Base-by-base conservation (phyloP, 2,329 filamentous ascomycete species). In the Alternaria novae-zelandiae region DNA sequence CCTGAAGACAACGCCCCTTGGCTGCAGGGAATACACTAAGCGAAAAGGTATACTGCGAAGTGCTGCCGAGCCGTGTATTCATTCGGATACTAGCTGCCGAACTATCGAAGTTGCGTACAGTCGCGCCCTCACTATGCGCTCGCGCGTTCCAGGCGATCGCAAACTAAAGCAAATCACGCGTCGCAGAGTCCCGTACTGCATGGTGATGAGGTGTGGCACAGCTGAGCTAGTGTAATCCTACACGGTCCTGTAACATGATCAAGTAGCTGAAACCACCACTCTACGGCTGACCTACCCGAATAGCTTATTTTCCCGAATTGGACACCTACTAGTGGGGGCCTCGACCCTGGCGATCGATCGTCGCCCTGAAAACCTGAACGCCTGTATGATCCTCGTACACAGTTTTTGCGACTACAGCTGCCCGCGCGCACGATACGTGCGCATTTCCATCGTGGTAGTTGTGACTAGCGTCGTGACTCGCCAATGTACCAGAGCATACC, bases 401-500 rank as follows among this genome's bases (percentile, higher is more conserved):
- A 47, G 59, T 54, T 36, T 61, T 57, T 45, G 54, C 63, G 32
- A 56, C 54, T 55, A 57, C 36, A 64, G n/a, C 51, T 46, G 45
- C 30, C 13, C 26, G 21, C 28, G 41, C 49, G 26, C 30, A 54
- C 23, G 53, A 50, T 57, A 56, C 23, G 53, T 51, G 57, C 57
- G 45, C 26, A 17, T 55, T 45, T 54, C 26, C 20, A 63, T 30
- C 54, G 13, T 50, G 25, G 28, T 23, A 12, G 23, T 20, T 15
- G 21, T 20, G 13, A 41, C 44, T 49, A 63, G 13, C 25, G 28
- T 50, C 50, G 57, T 32, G 30, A 61, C 60, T 73, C 74, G 45
- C 64, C 65, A 54, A 74, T 65, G 67, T 73, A 77, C 67, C 74
- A 76, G 49, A 72, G 53, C 60, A 67, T 66, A 53, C 68, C 67